These are phyloP conservation scores for Solanum piurae DNA, from an alignment of 257 asterid species.

Conservation along the genomic window DNA sequence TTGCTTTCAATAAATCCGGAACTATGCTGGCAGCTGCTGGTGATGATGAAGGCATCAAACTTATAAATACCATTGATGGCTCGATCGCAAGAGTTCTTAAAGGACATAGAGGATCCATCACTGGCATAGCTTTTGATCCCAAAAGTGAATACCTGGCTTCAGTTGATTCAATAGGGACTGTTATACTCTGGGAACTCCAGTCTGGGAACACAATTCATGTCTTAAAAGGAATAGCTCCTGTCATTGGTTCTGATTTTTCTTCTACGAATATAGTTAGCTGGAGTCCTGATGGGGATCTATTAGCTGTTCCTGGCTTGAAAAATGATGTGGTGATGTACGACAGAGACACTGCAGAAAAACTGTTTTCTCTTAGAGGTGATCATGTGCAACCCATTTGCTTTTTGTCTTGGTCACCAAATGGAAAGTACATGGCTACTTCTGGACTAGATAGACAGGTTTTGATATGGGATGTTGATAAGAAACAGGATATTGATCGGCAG, in stretches of 20 bases:
- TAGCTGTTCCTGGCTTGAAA: slow-evolving; percentile 91
- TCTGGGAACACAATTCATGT: slow-evolving; percentile 69
- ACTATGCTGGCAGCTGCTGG: slow-evolving; percentile 94
- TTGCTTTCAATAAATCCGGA: slow-evolving; percentile 87
- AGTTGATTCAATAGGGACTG: slow-evolving; percentile 77
- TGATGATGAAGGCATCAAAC: slow-evolving; percentile 92
- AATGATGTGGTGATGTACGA: slow-evolving; percentile 92
- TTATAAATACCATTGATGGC: slow-evolving; percentile 86
- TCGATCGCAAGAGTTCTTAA: slow-evolving; percentile 84
- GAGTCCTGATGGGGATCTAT: slow-evolving; percentile 94
- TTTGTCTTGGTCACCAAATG: slow-evolving; percentile 97
- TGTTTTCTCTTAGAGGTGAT: slow-evolving; percentile 81
- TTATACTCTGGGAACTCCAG: slow-evolving; percentile 86
- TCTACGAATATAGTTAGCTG: slow-evolving; percentile 58
- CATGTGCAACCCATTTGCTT: slow-evolving; percentile 72
- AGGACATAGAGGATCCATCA: slow-evolving; percentile 84
- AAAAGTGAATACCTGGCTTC: slow-evolving; percentile 86
- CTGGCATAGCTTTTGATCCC: slow-evolving; percentile 92
- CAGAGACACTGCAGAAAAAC: slow-evolving; percentile 93
- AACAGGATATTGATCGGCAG: slow-evolving; percentile 87
- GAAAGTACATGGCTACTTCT: slow-evolving; percentile 94
- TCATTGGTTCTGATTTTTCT: slow-evolving; percentile 46
- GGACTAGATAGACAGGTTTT: slow-evolving; percentile 76
- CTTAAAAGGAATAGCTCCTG: slow-evolving; percentile 76
- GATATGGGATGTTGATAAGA: slow-evolving; percentile 90